phyloP scores from a whole-genome alignment of 371 early-diverging fungal species.

The Zychaea mexicana region DNA sequence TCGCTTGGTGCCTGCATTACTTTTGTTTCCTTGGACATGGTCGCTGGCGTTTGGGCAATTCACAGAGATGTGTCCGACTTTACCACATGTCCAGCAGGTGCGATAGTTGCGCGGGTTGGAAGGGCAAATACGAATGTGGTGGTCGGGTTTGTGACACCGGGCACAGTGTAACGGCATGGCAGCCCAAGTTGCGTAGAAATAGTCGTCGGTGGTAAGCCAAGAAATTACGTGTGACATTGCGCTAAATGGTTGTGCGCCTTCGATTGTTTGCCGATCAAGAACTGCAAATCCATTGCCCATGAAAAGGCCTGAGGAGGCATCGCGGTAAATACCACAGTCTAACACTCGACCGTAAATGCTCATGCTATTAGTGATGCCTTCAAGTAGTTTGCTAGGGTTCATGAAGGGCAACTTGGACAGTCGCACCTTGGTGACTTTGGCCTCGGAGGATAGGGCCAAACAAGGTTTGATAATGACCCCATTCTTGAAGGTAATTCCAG shows the following conservation, averaged over 20 bases:
- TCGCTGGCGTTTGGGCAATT: too few species aligned
- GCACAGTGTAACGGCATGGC: too few species aligned
- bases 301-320: background rate
- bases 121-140: too few species aligned
- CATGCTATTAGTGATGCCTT: background rate
- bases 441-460: background rate
- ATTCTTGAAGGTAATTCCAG: background rate
- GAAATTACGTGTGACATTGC: background rate
- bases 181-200: too few species aligned
- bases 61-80: too few species aligned
- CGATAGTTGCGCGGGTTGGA: too few species aligned
- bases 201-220: background rate
- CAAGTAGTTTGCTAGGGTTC: background rate
- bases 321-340: background rate
- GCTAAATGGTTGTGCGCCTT: background rate
- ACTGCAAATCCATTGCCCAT: background rate
- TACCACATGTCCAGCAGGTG: too few species aligned
- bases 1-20: too few species aligned
- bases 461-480: background rate
- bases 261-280: background rate
- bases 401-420: background rate
- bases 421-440: background rate
- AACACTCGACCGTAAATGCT: background rate
- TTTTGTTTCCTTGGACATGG: too few species aligned
- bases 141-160: too few species aligned